Evolutionary conservation across 148 eudicot genomes (phyloP), one percentile per base, ranked within the genome.

Genomic region (Amaranthus palmeri): DNA sequence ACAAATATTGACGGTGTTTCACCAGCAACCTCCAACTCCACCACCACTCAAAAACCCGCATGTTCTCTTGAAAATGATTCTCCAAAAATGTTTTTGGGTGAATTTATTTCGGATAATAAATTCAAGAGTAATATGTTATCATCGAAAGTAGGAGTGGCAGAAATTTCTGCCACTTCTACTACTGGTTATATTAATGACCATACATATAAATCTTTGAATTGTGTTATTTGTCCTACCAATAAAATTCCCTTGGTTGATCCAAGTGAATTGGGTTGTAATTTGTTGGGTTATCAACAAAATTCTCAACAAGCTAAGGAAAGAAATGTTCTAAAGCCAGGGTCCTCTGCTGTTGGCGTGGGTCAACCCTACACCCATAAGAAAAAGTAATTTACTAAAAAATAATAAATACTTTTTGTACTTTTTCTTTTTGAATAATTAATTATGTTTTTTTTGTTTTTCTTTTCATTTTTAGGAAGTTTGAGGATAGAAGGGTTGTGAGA

Each of bases 401-500:
- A 63, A n/a, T 4, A 61, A 71, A 71, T 2, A 6, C 11, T 6
- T 61, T 41, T n/a, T 8, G 14, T n/a, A 40, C 1, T 6, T 67
- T 3, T 40, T 42, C 40, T 41, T 60, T 42, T 44, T 4, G 4
- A 8, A n/a, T 10, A 40, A 8, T 6, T 18, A 46, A 7, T 58
- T 17, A 15, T 8, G 2, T 13, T 72, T 17, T 10, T n/a, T 6
- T 0, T 44, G 11, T 8, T 48, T 15, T 50, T 10, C 6, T 65
- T 40, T 0, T 53, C 8, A 3, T 57, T 56, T 61, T 66, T 72
- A 86, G 91, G 84, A 86, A 76, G 71, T 78, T 72, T 66, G 88
- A 83, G 65, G 80, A 81, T 54, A 63, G 59, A 61, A 86, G 76
- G 64, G 84, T 88, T 69, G 70, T 65, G n/a, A 82, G 65, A 57